phyloP scores from a whole-genome alignment of 2,329 filamentous ascomycete species.

The Ophiostoma perfectum region DNA sequence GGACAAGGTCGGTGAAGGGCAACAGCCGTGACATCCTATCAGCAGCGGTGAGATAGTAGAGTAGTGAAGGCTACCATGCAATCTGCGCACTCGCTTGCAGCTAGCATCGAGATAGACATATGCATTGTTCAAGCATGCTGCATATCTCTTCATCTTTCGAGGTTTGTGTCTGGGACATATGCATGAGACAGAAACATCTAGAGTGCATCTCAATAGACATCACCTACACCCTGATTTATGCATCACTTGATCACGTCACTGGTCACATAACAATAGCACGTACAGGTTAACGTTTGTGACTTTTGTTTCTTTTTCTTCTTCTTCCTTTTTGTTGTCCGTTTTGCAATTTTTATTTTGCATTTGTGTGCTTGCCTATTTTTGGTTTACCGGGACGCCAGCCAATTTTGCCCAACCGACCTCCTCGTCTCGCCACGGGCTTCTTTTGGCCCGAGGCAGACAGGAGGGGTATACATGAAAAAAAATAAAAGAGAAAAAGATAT shows the following conservation, averaged over 20 bases:
- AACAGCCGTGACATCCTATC: not conserved
- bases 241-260: not conserved
- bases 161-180: not conserved
- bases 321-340: conserved; percentile 20
- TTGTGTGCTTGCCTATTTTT: conserved; percentile 19
- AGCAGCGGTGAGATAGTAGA: not conserved
- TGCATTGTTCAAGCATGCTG: not conserved
- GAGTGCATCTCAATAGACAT: not conserved
- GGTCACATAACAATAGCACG: conserved; percentile 6
- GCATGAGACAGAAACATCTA: not conserved
- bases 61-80: not conserved
- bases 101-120: not conserved
- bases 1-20: not conserved
- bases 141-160: too few relatives aligned
- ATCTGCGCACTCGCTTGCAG: not conserved
- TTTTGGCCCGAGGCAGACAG: not conserved
- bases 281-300: conserved; percentile 13
- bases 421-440: not conserved
- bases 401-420: conserved; percentile 1
- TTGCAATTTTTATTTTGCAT: conserved; percentile 23
- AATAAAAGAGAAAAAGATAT: conserved; percentile 11
- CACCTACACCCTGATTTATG: not conserved
- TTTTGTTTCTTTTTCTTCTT: conserved; percentile 16
- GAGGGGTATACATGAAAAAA: not conserved
- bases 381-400: conserved; percentile 23